Conservation (phyloP, 768 basidiomycete genomes). For the Leccinum incarnatum region DNA sequence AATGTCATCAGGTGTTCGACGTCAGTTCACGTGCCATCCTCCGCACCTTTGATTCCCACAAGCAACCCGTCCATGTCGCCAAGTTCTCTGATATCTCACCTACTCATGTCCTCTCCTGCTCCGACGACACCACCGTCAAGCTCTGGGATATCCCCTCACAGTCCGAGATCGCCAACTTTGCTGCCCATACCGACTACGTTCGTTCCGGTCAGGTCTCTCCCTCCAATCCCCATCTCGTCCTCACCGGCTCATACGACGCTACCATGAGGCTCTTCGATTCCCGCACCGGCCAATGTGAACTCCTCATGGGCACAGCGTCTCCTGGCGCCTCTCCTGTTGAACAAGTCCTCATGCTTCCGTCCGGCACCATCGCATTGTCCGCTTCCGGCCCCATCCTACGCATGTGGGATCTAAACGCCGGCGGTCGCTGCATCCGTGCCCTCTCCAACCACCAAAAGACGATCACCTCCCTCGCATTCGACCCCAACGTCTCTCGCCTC, state of each 20-base stretch:
- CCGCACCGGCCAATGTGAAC: conserved; percentile 79
- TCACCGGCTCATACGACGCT: conserved; percentile 94
- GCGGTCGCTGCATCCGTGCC: conserved; percentile 85
- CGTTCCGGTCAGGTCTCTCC: conserved; percentile 87
- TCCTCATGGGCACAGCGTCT: conserved; percentile 60
- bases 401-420: conserved; percentile 93
- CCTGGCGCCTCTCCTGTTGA: conserved; percentile 65
- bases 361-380: conserved; percentile 81
- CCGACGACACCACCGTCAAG: conserved; percentile 92
- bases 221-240: conserved; percentile 75
- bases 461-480: conserved; percentile 84
- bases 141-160: conserved; percentile 96
- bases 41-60: conserved; percentile 88
- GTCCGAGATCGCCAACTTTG: conserved; percentile 71
- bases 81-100: conserved; percentile 83
- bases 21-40: conserved; percentile 91
- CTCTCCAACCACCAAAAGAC: conserved; percentile 99
- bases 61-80: conserved; percentile 94
- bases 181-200: conserved; percentile 92
- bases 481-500: conserved; percentile 70
- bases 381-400: conserved; percentile 90
- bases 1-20: conserved; percentile 77
- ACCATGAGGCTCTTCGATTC: conserved; percentile 87
- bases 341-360: conserved; percentile 88
- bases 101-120: conserved; percentile 88